These are phyloP conservation scores for Penicillium lividum DNA, from an alignment of 495 filamentous ascomycete species.

Conservation along the genomic window DNA sequence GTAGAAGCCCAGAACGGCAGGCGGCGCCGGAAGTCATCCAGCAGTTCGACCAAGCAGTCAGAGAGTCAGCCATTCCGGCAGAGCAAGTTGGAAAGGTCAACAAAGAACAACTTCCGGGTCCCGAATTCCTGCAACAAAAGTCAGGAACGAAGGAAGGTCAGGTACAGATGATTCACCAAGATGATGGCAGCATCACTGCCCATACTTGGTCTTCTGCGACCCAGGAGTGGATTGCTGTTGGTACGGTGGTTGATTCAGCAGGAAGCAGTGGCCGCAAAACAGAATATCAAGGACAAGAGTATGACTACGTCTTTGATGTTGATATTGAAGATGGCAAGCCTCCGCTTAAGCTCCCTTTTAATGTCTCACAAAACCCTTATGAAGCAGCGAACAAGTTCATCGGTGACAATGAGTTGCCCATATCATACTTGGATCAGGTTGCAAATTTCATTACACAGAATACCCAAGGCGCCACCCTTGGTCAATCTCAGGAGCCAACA, in stretches of 20 bases:
- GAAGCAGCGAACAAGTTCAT: constrained; percentile 92
- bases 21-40: constrained; percentile 60
- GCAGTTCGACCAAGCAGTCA: constrained; percentile 79
- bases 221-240: constrained; percentile 79
- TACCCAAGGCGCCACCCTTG: constrained; percentile 81
- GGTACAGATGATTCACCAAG: constrained; percentile 83
- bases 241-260: constrained; percentile 88
- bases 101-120: constrained; percentile 85
- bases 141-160: constrained; percentile 92
- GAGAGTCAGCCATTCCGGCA: constrained; percentile 79
- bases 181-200: constrained; percentile 74
- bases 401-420: constrained; percentile 83
- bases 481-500: constrained; percentile 49
- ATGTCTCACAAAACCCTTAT: constrained; percentile 89
- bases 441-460: constrained; percentile 92
- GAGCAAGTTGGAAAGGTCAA: constrained; percentile 79
- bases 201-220: constrained; percentile 74
- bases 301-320: constrained; percentile 97
- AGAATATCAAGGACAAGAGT: constrained; percentile 80
- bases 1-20: constrained; percentile 65
- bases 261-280: constrained; percentile 77
- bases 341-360: constrained; percentile 90
- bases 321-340: constrained; percentile 97
- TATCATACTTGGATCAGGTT: constrained; percentile 89
- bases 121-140: constrained; percentile 77